These are phyloP conservation scores for Artemisia tridentata DNA, from an alignment of 129 eudicot genomes.

Conservation along the genomic window DNA sequence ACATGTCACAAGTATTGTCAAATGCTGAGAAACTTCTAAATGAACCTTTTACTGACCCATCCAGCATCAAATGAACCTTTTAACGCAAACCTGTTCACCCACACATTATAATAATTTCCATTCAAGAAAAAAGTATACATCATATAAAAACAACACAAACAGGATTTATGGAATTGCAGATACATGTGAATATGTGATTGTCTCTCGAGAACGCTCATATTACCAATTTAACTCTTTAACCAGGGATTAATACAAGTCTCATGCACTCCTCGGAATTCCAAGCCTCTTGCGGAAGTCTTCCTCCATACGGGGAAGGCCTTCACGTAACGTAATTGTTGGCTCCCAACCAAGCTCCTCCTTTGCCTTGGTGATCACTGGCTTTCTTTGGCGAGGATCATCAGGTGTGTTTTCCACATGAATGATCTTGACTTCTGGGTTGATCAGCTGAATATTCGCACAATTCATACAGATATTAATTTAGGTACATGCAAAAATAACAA, in stretches of 20 bases:
- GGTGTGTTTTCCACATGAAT: constrained; percentile 83
- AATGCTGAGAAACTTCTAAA: too few relatives aligned
- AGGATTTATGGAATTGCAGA: background rate
- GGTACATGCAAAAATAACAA: background rate
- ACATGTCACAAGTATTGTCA: too few relatives aligned
- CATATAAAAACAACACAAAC: background rate
- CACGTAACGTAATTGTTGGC: constrained; percentile 66
- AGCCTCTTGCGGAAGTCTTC: constrained; percentile 86
- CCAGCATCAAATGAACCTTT: too few relatives aligned
- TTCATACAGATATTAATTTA: background rate
- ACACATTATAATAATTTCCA: background rate
- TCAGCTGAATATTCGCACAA: constrained; percentile 45
- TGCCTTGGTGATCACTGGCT: constrained; percentile 82
- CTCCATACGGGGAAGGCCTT: constrained; percentile 89
- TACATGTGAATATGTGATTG: background rate
- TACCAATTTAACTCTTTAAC: background rate
- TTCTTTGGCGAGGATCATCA: constrained; percentile 89
- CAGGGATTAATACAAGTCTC: constrained; percentile 10
- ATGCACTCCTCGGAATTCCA: constrained; percentile 38
- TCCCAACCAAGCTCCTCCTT: constrained; percentile 84
- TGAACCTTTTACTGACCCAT: too few relatives aligned
- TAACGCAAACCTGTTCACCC: too few relatives aligned
- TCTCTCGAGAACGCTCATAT: background rate
- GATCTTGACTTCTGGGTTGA: constrained; percentile 74
- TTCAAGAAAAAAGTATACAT: constrained; percentile 11